Percentiles rank a stretch among this genome's conserved stretches.
These are phyloP conservation scores for Microdochium trichocladiopsis DNA, from an alignment of 2,329 filamentous ascomycete genomes.

Conservation along the genomic window DNA sequence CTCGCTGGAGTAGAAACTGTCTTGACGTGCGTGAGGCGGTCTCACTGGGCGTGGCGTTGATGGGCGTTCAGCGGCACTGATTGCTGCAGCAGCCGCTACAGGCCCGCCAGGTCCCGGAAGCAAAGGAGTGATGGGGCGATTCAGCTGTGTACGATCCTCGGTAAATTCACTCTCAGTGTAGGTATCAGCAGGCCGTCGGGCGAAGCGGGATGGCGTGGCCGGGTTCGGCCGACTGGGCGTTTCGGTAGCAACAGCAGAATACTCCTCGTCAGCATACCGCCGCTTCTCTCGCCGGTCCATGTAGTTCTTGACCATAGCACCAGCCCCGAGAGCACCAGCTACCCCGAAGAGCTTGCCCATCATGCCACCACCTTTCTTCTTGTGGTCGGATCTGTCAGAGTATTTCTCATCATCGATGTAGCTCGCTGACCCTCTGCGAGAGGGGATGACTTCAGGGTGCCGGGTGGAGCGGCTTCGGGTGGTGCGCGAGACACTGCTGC, in stretches of 20 bases:
- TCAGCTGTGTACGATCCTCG: slow-evolving; percentile 30
- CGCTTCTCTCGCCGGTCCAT: slow-evolving; percentile 43
- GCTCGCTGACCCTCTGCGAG: slow-evolving; percentile 46
- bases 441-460: slow-evolving; percentile 42
- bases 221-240: slow-evolving; percentile 44
- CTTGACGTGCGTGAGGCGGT: slow-evolving; percentile 27
- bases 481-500: slow-evolving; percentile 19
- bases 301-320: slow-evolving; percentile 52
- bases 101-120: slow-evolving; percentile 40
- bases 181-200: slow-evolving; percentile 17
- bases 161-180: slow-evolving; percentile 35
- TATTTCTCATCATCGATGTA: slow-evolving; percentile 60
- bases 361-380: slow-evolving; percentile 41
- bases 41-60: slow-evolving; percentile 39
- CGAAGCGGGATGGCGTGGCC: slow-evolving; percentile 20
- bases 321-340: slow-evolving; percentile 56
- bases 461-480: slow-evolving; percentile 21
- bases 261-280: slow-evolving; percentile 47
- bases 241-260: slow-evolving; percentile 56
- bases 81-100: slow-evolving; percentile 33
- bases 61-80: slow-evolving; percentile 38
- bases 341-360: slow-evolving; percentile 53
- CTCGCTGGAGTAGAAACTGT: slow-evolving; percentile 46
- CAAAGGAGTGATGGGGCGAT: slow-evolving; percentile 29
- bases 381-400: slow-evolving; percentile 36